A percentile compares a stretch with the other conserved stretches of the same genome.
Conservation (phyloP, 345 rosid genomes). For the Laguncularia racemosa region DNA sequence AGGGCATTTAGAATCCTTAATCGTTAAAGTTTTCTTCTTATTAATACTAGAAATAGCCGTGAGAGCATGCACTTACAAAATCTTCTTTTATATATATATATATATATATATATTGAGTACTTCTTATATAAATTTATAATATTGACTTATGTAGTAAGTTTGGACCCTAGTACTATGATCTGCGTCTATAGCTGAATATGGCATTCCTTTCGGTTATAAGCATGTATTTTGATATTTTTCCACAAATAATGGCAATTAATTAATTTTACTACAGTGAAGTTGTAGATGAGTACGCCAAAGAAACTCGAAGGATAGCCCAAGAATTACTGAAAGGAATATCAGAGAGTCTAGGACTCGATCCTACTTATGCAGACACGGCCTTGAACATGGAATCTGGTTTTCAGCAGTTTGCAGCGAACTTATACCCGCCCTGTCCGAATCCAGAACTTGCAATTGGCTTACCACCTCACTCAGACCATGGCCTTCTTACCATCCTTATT, state of each 20-base stretch:
- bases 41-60: no score
- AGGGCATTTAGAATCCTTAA: no score
- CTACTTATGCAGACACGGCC: constrained; percentile 17
- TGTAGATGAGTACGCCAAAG: constrained; percentile 17
- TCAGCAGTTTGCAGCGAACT: constrained; percentile 19
- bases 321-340: constrained; percentile 31
- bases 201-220: no score
- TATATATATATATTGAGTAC: no score
- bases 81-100: no score
- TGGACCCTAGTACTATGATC: no score
- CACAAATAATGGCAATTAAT: background rate
- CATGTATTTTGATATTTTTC: no score
- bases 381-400: constrained; percentile 18
- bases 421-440: constrained; percentile 42
- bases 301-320: constrained; percentile 18
- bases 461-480: constrained; percentile 45
- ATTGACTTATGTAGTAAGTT: no score
- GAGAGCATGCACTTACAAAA: no score
- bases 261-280: constrained; percentile 14
- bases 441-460: constrained; percentile 45
- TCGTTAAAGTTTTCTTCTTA: no score
- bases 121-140: no score
- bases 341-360: constrained; percentile 36
- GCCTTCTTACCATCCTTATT: constrained; percentile 32
- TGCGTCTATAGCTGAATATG: no score